phyloP scores from a whole-genome alignment of 2,329 filamentous ascomycete genomes.

The Pleoardoris graminearum region DNA sequence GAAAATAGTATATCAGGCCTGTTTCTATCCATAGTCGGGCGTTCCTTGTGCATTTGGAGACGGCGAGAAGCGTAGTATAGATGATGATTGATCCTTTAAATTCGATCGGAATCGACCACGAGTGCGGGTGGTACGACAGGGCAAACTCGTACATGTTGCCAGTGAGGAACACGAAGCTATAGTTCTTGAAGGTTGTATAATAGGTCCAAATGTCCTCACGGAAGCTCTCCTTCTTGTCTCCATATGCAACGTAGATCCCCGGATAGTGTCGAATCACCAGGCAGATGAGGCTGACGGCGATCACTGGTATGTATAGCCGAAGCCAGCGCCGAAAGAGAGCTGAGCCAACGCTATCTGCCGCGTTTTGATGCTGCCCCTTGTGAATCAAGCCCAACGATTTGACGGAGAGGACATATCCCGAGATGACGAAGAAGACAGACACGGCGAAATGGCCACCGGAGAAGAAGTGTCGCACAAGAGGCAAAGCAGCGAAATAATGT shows the following conservation, averaged over 20 bases:
- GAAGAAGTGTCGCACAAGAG: conserved; percentile 54
- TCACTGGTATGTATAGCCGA: conserved; percentile 56
- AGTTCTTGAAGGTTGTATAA: conserved; percentile 59
- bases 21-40: conserved; percentile 60
- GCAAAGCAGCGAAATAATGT: conserved; percentile 45
- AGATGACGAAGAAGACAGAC: conserved; percentile 57
- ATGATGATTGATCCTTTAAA: conserved; percentile 64
- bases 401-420: conserved; percentile 56
- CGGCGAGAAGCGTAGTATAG: conserved; percentile 61
- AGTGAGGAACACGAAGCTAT: conserved; percentile 66
- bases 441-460: conserved; percentile 57
- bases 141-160: conserved; percentile 62
- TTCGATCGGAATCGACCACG: conserved; percentile 46
- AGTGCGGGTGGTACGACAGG: conserved; percentile 38
- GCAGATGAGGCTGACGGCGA: conserved; percentile 59
- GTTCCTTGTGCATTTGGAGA: conserved; percentile 59
- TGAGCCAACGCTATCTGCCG: conserved; percentile 52
- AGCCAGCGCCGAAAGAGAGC: conserved; percentile 57
- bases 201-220: conserved; percentile 34
- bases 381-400: conserved; percentile 53
- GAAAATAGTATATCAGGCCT: conserved; percentile 64
- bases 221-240: conserved; percentile 54
- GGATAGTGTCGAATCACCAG: conserved; percentile 56
- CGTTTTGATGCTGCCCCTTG: conserved; percentile 42
- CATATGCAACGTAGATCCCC: conserved; percentile 46